These are phyloP conservation scores for Neurospora tetrasperma DNA, from an alignment of 495 filamentous ascomycete species.

Conservation along the genomic window DNA sequence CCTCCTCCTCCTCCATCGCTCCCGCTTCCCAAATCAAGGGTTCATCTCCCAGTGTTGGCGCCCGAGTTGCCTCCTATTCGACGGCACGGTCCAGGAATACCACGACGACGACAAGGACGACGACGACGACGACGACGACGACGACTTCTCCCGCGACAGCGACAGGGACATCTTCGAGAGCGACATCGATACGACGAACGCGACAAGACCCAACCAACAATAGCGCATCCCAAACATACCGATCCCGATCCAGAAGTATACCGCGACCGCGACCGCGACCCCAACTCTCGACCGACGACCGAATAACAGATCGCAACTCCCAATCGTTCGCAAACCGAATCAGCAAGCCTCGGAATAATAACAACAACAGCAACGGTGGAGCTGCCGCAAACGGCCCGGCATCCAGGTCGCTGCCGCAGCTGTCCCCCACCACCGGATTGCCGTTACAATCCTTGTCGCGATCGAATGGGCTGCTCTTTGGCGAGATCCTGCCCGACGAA, in stretches of 20 bases:
- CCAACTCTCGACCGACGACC: neutral
- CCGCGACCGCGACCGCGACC: neutral
- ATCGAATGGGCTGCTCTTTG: slow-evolving; percentile 36
- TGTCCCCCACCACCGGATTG: slow-evolving; percentile 13
- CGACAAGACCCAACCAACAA: neutral
- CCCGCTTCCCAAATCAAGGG: slow-evolving; percentile 23
- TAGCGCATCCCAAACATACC: neutral
- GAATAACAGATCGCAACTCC: slow-evolving; percentile 19
- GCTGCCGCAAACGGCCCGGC: slow-evolving; percentile 25
- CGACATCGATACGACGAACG: neutral
- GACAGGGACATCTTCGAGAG: neutral
- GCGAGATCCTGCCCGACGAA: slow-evolving; percentile 38
- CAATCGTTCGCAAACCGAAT: slow-evolving; percentile 46
- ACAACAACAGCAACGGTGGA: neutral
- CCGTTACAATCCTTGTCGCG: slow-evolving; percentile 4
- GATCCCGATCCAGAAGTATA: neutral
- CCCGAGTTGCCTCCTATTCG: slow-evolving; percentile 25
- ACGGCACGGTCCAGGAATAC: slow-evolving; percentile 23
- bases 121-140: slow-evolving; percentile 22
- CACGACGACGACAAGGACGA: slow-evolving; percentile 20
- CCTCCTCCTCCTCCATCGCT: neutral
- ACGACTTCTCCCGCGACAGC: slow-evolving; percentile 1
- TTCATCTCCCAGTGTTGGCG: slow-evolving; percentile 15
- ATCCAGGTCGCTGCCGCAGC: slow-evolving; percentile 32
- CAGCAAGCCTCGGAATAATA: slow-evolving; percentile 30